phyloP scores from a whole-genome alignment of 2,329 filamentous ascomycete species.

The Aspergillus pseudotamarii region DNA sequence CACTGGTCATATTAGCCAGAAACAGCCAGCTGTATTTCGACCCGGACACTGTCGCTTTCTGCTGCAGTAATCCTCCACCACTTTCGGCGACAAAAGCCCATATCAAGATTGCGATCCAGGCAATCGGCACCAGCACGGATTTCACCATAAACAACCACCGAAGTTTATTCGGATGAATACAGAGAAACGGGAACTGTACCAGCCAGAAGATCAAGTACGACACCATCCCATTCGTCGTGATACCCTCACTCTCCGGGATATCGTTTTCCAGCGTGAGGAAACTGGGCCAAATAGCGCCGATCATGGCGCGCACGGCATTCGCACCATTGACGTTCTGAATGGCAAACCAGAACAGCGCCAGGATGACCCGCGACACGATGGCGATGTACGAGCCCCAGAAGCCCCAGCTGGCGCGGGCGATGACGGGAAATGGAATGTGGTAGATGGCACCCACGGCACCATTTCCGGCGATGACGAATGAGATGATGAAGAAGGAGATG shows the following conservation, averaged over 20 bases:
- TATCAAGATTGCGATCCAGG: constrained; percentile 64
- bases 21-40: constrained; percentile 58
- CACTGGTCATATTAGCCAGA: constrained; percentile 53
- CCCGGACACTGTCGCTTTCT: constrained; percentile 51
- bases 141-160: constrained; percentile 44
- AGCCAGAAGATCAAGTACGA: constrained; percentile 50
- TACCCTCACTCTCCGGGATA: constrained; percentile 46
- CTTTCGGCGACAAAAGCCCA: constrained; percentile 63
- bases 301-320: constrained; percentile 54
- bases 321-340: constrained; percentile 68
- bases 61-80: constrained; percentile 51
- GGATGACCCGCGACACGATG: constrained; percentile 56
- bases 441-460: constrained; percentile 57
- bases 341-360: constrained; percentile 65
- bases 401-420: constrained; percentile 59
- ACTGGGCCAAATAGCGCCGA: constrained; percentile 56
- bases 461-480: constrained; percentile 63
- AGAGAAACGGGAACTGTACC: constrained; percentile 49
- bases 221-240: constrained; percentile 51
- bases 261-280: constrained; percentile 40
- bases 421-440: constrained; percentile 60
- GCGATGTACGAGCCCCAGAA: constrained; percentile 61
- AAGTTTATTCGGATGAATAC: constrained; percentile 45
- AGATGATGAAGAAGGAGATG: constrained; percentile 56
- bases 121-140: constrained; percentile 55